These are phyloP conservation scores for Lolium perenne DNA, from an alignment of 176 grass and related monocot genomes.

Conservation along the genomic window DNA sequence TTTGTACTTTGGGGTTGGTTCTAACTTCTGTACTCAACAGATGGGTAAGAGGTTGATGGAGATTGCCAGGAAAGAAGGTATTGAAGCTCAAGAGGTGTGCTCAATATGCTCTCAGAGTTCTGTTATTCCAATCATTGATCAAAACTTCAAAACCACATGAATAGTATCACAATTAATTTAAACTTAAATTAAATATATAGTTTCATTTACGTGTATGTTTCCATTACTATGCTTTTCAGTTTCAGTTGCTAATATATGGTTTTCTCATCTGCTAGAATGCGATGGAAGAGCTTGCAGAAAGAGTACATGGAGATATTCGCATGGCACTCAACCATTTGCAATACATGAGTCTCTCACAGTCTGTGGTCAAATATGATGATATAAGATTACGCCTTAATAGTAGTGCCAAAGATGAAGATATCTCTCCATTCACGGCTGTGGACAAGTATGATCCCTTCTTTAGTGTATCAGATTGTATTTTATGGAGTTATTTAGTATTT, in stretches of 20 bases:
- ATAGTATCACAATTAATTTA: neutral
- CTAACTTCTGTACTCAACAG: slow-evolving; percentile 62
- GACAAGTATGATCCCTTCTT: slow-evolving; percentile 81
- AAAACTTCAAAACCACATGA: neutral
- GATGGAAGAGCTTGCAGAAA: slow-evolving; percentile 99
- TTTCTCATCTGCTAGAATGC: slow-evolving; percentile 56
- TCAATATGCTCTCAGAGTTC: slow-evolving; percentile 28
- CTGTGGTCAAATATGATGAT: slow-evolving; percentile 98
- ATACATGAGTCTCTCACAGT: slow-evolving; percentile 93
- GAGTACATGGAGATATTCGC: slow-evolving; percentile 96
- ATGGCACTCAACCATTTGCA: slow-evolving; percentile 99
- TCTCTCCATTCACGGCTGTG: slow-evolving; percentile 95
- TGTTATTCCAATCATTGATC: slow-evolving; percentile 24
- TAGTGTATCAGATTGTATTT: neutral
- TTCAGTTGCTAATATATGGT: slow-evolving; percentile 41
- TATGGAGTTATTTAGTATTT: slow-evolving; percentile 22
- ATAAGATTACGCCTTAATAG: slow-evolving; percentile 83
- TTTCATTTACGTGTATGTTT: slow-evolving; percentile 1
- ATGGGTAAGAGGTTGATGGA: slow-evolving; percentile 99
- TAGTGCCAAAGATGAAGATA: slow-evolving; percentile 99
- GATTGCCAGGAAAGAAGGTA: slow-evolving; percentile 86
- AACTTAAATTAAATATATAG: neutral
- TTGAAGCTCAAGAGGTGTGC: slow-evolving; percentile 95
- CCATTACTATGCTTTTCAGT: slow-evolving; percentile 7
- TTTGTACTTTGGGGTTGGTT: slow-evolving; percentile 28